Evolutionary conservation across 2,329 filamentous ascomycete genomes (phyloP).

Genomic region (Elsinoe australis): DNA sequence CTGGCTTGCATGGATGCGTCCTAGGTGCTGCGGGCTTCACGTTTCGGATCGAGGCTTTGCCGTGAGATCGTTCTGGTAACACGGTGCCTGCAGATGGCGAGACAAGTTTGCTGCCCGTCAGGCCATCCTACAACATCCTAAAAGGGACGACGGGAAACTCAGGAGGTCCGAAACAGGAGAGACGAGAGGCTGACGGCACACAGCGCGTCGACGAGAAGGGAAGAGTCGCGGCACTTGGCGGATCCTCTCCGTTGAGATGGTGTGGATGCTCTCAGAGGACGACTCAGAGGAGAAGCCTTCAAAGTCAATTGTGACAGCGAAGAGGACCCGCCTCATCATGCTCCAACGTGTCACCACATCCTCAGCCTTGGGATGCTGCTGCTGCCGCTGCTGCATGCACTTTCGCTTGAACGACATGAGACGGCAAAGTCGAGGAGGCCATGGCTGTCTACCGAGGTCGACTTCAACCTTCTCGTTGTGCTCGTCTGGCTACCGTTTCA

Average conservation of each 20-base stretch:
- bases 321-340: neutral
- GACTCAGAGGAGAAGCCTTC: conserved; percentile 10
- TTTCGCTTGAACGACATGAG: neutral
- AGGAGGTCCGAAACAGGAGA: conserved; percentile 16
- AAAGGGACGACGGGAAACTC: conserved; percentile 4
- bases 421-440: no score
- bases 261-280: neutral
- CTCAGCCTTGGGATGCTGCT: neutral
- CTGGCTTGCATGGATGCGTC: no score
- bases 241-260: conserved; percentile 2
- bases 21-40: no score
- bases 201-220: neutral
- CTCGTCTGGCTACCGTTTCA: conserved; percentile 15
- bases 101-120: neutral
- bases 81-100: no score
- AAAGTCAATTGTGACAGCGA: conserved; percentile 13
- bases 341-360: neutral
- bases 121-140: neutral
- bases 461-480: conserved; percentile 10
- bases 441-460: conserved; percentile 4
- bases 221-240: conserved; percentile 6
- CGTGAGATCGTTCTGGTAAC: neutral
- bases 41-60: neutral
- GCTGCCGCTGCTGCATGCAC: no score
- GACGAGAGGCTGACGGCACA: neutral